These are phyloP conservation scores for Fusarium denticulatum DNA, from an alignment of 2,329 filamentous ascomycete species.

Conservation along the genomic window DNA sequence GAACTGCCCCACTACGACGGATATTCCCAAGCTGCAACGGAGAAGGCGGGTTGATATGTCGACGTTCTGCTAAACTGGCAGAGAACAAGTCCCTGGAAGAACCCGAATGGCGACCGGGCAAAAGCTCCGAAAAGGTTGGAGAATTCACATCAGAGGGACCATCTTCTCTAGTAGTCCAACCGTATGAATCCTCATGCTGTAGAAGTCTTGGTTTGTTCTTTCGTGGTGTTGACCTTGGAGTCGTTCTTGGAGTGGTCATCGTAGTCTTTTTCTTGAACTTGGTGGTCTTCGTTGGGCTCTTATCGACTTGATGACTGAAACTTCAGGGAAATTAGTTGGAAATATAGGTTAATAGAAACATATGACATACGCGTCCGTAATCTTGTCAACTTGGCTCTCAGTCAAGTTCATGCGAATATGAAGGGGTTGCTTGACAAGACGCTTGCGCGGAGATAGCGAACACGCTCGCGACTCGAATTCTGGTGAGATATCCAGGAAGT, in stretches of 20 bases:
- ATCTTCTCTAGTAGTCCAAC: slow-evolving; percentile 16
- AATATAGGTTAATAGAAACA: too few species aligned
- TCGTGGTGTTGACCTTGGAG: slow-evolving; percentile 36
- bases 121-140: slow-evolving; percentile 47
- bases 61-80: slow-evolving; percentile 45
- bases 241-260: slow-evolving; percentile 31
- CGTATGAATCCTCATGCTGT: neutral
- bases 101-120: slow-evolving; percentile 39
- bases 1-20: neutral
- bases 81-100: slow-evolving; percentile 24
- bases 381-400: slow-evolving; percentile 59
- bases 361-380: slow-evolving; percentile 56
- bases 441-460: slow-evolving; percentile 50
- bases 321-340: slow-evolving; percentile 36
- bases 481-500: slow-evolving; percentile 51
- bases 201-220: slow-evolving; percentile 16
- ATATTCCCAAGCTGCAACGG: slow-evolving; percentile 40
- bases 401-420: slow-evolving; percentile 61
- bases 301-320: slow-evolving; percentile 47
- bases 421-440: slow-evolving; percentile 51
- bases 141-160: slow-evolving; percentile 27
- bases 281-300: slow-evolving; percentile 36
- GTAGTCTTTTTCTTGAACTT: slow-evolving; percentile 30
- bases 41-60: slow-evolving; percentile 41
- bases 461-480: slow-evolving; percentile 42